Percentiles rank a stretch among this genome's conserved stretches.
These are phyloP conservation scores for Talaromyces marneffei DNA, from an alignment of 2,329 filamentous ascomycete species.

Conservation along the genomic window DNA sequence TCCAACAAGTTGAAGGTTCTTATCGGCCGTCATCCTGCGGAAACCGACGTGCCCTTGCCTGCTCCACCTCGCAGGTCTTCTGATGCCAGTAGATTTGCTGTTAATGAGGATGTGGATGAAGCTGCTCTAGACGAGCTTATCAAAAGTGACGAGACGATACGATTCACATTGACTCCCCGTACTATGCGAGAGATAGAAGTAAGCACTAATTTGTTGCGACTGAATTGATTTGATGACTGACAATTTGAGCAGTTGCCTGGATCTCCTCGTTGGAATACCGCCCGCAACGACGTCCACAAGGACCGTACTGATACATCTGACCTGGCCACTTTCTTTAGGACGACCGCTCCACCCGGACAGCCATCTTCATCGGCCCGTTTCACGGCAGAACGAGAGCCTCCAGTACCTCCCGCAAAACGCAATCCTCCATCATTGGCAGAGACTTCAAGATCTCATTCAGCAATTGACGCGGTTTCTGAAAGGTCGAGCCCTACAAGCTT, in stretches of 20 bases:
- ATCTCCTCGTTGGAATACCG: conserved; percentile 27
- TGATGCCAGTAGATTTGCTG: conserved; percentile 29
- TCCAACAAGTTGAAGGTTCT: conserved; percentile 40
- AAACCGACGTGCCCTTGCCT: conserved; percentile 23
- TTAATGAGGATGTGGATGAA: conserved; percentile 42
- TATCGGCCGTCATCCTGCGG: conserved; percentile 27
- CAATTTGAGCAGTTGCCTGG: conserved; percentile 26
- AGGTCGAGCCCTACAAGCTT: conserved; percentile 12
- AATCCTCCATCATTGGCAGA: conserved; percentile 10
- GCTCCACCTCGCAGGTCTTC: conserved; percentile 31
- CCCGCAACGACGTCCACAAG: conserved; percentile 18
- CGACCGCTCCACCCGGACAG: conserved; percentile 29
- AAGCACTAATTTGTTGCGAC: conserved; percentile 30
- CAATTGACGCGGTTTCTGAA: conserved; percentile 16
- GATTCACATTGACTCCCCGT: conserved; percentile 74
- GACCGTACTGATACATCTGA: conserved; percentile 28
- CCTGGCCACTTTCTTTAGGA: conserved; percentile 35
- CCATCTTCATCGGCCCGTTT: conserved; percentile 18
- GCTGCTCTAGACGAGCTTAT: conserved; percentile 73
- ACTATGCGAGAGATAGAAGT: conserved; percentile 73
- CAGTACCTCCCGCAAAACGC: not conserved
- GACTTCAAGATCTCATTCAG: conserved; percentile 19
- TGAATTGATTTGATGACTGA: conserved; percentile 7
- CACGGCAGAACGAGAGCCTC: conserved; percentile 18
- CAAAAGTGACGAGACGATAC: conserved; percentile 73